Conservation (phyloP, 257 asterid genomes). For the Lantana camara region DNA sequence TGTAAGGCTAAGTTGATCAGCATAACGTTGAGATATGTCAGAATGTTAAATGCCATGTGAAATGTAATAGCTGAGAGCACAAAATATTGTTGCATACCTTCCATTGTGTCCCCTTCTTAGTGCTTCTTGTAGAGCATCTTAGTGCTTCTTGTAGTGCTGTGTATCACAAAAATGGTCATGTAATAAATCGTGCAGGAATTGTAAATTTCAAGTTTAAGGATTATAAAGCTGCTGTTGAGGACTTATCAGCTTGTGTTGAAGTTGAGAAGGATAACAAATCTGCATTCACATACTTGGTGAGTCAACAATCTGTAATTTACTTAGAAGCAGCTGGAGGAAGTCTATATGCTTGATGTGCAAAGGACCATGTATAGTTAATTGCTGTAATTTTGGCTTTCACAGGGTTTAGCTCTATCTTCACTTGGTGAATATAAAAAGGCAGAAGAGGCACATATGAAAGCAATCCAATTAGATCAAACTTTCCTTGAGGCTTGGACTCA, state of each 20-base stretch:
- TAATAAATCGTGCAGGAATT: constrained; percentile 68
- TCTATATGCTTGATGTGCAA: constrained; percentile 15
- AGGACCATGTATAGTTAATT: constrained; percentile 8
- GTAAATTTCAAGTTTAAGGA: constrained; percentile 95
- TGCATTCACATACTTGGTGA: constrained; percentile 93
- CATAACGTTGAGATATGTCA: constrained; percentile 12
- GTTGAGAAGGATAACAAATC: constrained; percentile 87
- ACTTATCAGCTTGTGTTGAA: constrained; percentile 81
- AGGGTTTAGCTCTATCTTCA: constrained; percentile 93
- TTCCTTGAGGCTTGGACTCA: constrained; percentile 98
- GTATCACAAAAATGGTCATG: constrained; percentile 24
- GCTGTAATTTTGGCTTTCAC: constrained; percentile 33
- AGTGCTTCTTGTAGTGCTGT: constrained; percentile 26
- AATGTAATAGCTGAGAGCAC: constrained; percentile 2
- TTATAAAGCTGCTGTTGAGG: constrained; percentile 85
- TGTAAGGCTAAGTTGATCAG: constrained; percentile 23
- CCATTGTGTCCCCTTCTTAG: neutral
- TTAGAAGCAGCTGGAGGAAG: constrained; percentile 26
- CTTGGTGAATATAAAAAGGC: constrained; percentile 86
- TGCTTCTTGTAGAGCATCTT: constrained; percentile 23
- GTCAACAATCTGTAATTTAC: constrained; percentile 32
- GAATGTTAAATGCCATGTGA: constrained; percentile 16
- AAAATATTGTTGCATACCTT: neutral
- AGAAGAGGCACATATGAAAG: constrained; percentile 91
- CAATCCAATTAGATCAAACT: constrained; percentile 77